Conservation (phyloP, 495 filamentous ascomycete genomes). For the Xylaria flabelliformis region DNA sequence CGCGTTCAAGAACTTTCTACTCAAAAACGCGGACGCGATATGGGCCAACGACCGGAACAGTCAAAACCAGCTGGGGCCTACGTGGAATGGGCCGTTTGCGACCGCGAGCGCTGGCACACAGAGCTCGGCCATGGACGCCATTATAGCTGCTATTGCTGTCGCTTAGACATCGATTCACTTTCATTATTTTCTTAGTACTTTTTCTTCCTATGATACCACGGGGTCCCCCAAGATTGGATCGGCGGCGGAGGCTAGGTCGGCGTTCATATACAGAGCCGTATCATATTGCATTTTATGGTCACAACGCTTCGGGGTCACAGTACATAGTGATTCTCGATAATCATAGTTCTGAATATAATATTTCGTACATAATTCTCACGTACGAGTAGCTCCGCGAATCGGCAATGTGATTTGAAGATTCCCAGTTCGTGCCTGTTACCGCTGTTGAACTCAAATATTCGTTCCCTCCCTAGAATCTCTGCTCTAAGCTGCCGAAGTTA, state of each 20-base stretch:
- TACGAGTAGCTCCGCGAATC: not conserved
- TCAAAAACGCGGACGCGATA: conserved; percentile 68
- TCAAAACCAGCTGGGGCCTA: conserved; percentile 59
- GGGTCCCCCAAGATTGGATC: not conserved
- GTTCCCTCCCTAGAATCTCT: not conserved
- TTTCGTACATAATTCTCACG: not conserved
- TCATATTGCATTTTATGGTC: not conserved
- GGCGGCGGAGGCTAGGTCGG: not conserved
- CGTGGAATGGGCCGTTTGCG: conserved; percentile 64
- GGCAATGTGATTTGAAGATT: not conserved
- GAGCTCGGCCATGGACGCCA: conserved; percentile 69
- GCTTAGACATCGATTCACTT: conserved; percentile 19
- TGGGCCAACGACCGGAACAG: conserved; percentile 66
- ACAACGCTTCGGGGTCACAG: not conserved
- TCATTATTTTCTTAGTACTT: not conserved
- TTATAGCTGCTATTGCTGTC: conserved; percentile 68
- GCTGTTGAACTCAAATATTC: not conserved
- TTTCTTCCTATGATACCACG: conserved; percentile 24
- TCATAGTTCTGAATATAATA: conserved; percentile 7
- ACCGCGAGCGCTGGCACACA: conserved; percentile 64
- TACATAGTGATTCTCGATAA: not conserved
- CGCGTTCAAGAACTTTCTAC: conserved; percentile 60
- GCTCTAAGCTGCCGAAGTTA: not conserved
- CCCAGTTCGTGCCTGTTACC: not conserved
- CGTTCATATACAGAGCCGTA: conserved; percentile 1